These are phyloP conservation scores for Clarireedia homoeocarpa DNA, from an alignment of 2,329 filamentous ascomycete species.

Conservation along the genomic window DNA sequence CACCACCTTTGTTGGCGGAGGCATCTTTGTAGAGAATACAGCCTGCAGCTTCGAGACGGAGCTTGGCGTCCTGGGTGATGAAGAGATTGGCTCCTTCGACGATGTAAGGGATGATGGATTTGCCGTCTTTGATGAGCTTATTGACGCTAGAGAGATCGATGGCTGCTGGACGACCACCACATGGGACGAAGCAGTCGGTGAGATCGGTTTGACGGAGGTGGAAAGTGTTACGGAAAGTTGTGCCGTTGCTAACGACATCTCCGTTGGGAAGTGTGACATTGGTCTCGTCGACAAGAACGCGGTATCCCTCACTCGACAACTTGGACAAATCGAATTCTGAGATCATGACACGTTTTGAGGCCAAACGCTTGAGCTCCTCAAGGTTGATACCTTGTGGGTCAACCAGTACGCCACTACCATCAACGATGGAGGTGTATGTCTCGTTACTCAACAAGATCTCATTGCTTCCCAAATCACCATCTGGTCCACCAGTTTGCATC, in stretches of 20 bases:
- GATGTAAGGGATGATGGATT: slow-evolving; percentile 82
- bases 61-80: slow-evolving; percentile 96
- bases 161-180: slow-evolving; percentile 91
- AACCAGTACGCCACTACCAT: slow-evolving; percentile 88
- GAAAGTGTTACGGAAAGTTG: slow-evolving; percentile 94
- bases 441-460: slow-evolving; percentile 95
- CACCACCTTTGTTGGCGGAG: slow-evolving; percentile 96
- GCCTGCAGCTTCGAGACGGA: slow-evolving; percentile 89
- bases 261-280: slow-evolving; percentile 83
- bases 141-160: slow-evolving; percentile 85
- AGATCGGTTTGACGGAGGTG: slow-evolving; percentile 72
- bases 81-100: slow-evolving; percentile 98
- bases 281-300: slow-evolving; percentile 83
- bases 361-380: slow-evolving; percentile 74
- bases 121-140: slow-evolving; percentile 85
- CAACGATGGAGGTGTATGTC: slow-evolving; percentile 92
- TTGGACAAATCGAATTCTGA: slow-evolving; percentile 76
- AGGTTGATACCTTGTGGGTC: slow-evolving; percentile 86
- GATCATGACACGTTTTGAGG: slow-evolving; percentile 84
- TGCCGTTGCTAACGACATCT: slow-evolving; percentile 84
- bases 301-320: slow-evolving; percentile 81
- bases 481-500: slow-evolving; percentile 94
- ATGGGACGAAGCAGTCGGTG: slow-evolving; percentile 89
- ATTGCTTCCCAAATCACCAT: slow-evolving; percentile 94
- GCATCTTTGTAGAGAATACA: slow-evolving; percentile 96